Evolutionary conservation across 179 eudicot genomes (phyloP).

Genomic region (Dionaea muscipula): DNA sequence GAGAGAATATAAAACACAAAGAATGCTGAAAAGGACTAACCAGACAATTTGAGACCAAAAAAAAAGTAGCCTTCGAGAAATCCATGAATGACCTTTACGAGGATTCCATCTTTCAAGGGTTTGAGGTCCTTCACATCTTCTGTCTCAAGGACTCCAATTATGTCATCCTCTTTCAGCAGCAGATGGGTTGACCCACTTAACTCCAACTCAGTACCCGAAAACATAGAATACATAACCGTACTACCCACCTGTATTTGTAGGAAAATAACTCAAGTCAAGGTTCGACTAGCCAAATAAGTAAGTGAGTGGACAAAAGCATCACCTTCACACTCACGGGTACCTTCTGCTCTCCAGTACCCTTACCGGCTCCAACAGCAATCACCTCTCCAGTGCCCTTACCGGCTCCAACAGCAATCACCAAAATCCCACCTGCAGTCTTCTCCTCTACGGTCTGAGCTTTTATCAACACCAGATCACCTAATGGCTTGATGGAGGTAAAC

Average conservation of each 20-base stretch:
- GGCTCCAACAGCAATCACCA: slow-evolving; percentile 65
- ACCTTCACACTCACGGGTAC: slow-evolving; percentile 59
- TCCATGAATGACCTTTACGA: slow-evolving; percentile 52
- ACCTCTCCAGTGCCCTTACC: slow-evolving; percentile 69
- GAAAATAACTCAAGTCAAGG: background rate
- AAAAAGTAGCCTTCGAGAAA: too few species aligned
- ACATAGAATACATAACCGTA: slow-evolving; percentile 68
- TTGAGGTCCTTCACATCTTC: slow-evolving; percentile 85
- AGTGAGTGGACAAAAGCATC: slow-evolving; percentile 1
- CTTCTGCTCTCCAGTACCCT: slow-evolving; percentile 45
- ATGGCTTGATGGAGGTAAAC: slow-evolving; percentile 80
- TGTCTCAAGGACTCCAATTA: slow-evolving; percentile 71
- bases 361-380: slow-evolving; percentile 76
- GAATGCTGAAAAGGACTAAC: too few species aligned
- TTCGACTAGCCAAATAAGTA: background rate
- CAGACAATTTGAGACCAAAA: too few species aligned
- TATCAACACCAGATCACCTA: slow-evolving; percentile 79
- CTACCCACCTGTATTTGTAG: slow-evolving; percentile 40
- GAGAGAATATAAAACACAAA: too few species aligned
- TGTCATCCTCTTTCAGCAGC: slow-evolving; percentile 78
- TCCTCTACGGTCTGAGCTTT: slow-evolving; percentile 67
- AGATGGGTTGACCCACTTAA: slow-evolving; percentile 67
- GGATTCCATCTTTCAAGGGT: slow-evolving; percentile 69
- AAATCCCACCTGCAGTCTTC: slow-evolving; percentile 65
- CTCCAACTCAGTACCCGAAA: slow-evolving; percentile 80